Evolutionary conservation across 2,329 filamentous ascomycete genomes (phyloP).

Genomic region (Chaetomium strumarium): DNA sequence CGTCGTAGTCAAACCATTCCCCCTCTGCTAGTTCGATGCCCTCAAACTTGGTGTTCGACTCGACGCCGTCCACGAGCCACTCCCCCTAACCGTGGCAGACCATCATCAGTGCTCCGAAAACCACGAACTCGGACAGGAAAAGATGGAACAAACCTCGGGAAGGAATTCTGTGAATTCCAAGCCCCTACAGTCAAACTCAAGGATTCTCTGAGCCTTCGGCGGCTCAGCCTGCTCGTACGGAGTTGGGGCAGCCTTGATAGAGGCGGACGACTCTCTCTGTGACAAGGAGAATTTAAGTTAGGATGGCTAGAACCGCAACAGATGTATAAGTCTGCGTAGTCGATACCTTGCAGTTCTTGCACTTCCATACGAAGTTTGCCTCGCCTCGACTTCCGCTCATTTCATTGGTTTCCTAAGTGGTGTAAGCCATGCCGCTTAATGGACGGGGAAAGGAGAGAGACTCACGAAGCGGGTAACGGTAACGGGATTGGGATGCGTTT

Average conservation of each 20-base stretch:
- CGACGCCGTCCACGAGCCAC: constrained; percentile 77
- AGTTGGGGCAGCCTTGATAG: constrained; percentile 67
- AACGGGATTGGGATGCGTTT: constrained; percentile 81
- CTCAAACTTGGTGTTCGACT: constrained; percentile 76
- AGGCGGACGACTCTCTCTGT: constrained; percentile 78
- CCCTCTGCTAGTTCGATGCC: constrained; percentile 78
- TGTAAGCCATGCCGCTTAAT: background rate
- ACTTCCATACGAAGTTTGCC: constrained; percentile 99
- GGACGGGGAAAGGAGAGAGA: constrained; percentile 14
- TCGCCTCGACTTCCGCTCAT: constrained; percentile 90
- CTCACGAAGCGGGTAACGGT: constrained; percentile 83
- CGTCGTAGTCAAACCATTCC: constrained; percentile 98
- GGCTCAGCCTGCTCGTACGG: constrained; percentile 67
- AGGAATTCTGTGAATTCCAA: constrained; percentile 89
- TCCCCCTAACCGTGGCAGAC: constrained; percentile 59
- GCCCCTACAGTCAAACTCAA: constrained; percentile 91
- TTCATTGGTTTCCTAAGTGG: constrained; percentile 71
- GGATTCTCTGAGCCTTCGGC: constrained; percentile 68
- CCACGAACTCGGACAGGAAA: background rate
- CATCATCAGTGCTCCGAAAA: background rate
- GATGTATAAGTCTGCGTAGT: background rate
- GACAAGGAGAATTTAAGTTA: background rate
- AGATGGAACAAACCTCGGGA: constrained; percentile 60
- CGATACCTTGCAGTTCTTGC: constrained; percentile 78
- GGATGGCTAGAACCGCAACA: background rate